A percentile compares a stretch with the other conserved stretches of the same genome.
Evolutionary conservation across 352 stramenopile genomes (phyloP).

Genomic region (Peronospora tabacina): DNA sequence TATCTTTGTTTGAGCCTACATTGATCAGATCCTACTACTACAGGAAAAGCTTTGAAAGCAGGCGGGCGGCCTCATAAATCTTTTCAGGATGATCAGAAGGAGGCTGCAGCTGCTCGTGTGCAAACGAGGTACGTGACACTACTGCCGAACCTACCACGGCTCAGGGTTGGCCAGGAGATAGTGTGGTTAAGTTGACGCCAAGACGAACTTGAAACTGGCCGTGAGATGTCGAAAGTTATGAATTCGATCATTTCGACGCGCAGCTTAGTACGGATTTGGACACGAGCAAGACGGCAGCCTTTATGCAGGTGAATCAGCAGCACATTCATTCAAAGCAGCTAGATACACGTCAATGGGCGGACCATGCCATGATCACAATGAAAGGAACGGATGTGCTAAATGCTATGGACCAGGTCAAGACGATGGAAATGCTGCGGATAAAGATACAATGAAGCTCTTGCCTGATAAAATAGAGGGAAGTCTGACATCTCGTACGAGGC

Average conservation of each 20-base stretch:
- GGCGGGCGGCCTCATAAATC: constrained; percentile 58
- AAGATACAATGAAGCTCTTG: too few species aligned
- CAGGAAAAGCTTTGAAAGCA: constrained; percentile 81
- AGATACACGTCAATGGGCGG: constrained; percentile 91
- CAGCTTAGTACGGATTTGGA: constrained; percentile 84
- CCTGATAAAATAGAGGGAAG: too few species aligned
- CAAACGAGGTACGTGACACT: too few species aligned
- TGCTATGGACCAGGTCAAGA: constrained; percentile 75
- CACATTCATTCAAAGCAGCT: constrained; percentile 57
- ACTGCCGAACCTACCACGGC: too few species aligned
- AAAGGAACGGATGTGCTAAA: constrained; percentile 87
- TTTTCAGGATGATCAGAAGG: constrained; percentile 83
- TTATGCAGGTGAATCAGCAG: constrained; percentile 87
- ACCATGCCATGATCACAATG: constrained; percentile 83
- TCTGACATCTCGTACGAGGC: too few species aligned
- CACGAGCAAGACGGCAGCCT: constrained; percentile 89
- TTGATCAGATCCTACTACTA: constrained; percentile 88
- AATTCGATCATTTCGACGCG: too few species aligned
- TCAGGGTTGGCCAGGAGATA: too few species aligned
- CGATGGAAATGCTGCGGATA: too few species aligned
- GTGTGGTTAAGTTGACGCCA: too few species aligned
- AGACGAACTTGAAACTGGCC: too few species aligned
- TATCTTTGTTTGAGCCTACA: constrained; percentile 87
- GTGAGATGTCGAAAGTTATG: too few species aligned
- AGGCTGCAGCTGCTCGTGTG: too few species aligned